Percentiles rank a stretch among this genome's conserved stretches.
Evolutionary conservation across 176 grass and related monocot species (phyloP).

Genomic region (Poa annua): DNA sequence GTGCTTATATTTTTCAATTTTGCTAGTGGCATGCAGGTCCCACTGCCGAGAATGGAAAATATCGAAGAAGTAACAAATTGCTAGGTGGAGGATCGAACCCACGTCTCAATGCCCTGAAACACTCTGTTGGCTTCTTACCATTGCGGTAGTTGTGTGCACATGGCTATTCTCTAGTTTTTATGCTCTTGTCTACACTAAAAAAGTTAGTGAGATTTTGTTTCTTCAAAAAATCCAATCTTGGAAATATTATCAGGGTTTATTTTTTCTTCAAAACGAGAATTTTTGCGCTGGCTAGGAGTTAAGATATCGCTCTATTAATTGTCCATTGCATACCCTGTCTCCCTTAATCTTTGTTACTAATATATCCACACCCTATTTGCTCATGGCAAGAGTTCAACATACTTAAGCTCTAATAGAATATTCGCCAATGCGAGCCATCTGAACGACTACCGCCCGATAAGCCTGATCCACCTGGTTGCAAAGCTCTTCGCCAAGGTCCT

Average conservation of each 20-base stretch:
- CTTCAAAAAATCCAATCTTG: background rate
- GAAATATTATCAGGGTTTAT: background rate
- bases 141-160: background rate
- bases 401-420: background rate
- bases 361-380: background rate
- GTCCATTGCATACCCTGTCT: background rate
- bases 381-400: slow-evolving; percentile 1
- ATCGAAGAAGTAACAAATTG: background rate
- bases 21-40: background rate
- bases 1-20: background rate
- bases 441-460: no score
- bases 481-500: no score
- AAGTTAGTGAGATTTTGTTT: background rate
- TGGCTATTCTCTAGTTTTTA: background rate
- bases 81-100: background rate
- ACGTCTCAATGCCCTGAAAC: background rate
- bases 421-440: no score
- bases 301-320: background rate
- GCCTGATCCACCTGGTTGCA: no score
- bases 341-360: background rate
- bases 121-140: background rate
- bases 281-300: background rate
- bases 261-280: background rate
- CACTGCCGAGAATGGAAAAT: background rate
- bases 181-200: background rate